Percentiles rank a stretch among this genome's conserved stretches.
Evolutionary conservation across 2,329 filamentous ascomycete genomes (phyloP).

Genomic region (Aspergillus sergii): DNA sequence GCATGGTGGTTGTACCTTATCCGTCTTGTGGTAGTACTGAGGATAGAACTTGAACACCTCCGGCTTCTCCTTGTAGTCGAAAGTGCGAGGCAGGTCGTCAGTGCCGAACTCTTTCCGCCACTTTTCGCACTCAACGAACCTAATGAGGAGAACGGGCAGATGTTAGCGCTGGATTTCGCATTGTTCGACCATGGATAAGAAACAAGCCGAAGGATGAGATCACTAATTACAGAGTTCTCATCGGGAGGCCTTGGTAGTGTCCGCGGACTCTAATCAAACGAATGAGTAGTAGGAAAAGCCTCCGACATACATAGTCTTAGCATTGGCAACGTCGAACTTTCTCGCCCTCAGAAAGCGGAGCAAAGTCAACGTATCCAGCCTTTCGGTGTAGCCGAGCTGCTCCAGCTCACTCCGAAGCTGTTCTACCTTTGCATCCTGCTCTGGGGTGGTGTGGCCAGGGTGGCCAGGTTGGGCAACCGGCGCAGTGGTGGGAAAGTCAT

Average conservation of each 20-base stretch:
- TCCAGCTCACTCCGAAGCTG: slow-evolving; percentile 87
- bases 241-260: not conserved
- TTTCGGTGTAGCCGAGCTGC: slow-evolving; percentile 75
- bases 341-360: slow-evolving; percentile 89
- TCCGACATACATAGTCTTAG: slow-evolving; percentile 80
- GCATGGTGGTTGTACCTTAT: slow-evolving; percentile 47
- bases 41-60: slow-evolving; percentile 90
- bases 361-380: slow-evolving; percentile 90
- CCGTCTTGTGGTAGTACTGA: slow-evolving; percentile 93
- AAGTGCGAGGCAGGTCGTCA: slow-evolving; percentile 76
- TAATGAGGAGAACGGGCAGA: slow-evolving; percentile 43
- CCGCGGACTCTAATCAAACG: not conserved
- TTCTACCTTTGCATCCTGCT: slow-evolving; percentile 86
- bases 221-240: not conserved
- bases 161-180: slow-evolving; percentile 4
- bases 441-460: slow-evolving; percentile 80
- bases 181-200: not conserved
- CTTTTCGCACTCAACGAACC: slow-evolving; percentile 87
- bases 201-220: not conserved
- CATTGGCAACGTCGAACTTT: slow-evolving; percentile 84
- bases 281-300: not conserved
- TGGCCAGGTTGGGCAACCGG: slow-evolving; percentile 73
- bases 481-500: slow-evolving; percentile 84
- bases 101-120: slow-evolving; percentile 89
- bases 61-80: slow-evolving; percentile 84